These are phyloP conservation scores for Starmerella roubikii DNA, from an alignment of 805 yeast species.

Conservation along the genomic window DNA sequence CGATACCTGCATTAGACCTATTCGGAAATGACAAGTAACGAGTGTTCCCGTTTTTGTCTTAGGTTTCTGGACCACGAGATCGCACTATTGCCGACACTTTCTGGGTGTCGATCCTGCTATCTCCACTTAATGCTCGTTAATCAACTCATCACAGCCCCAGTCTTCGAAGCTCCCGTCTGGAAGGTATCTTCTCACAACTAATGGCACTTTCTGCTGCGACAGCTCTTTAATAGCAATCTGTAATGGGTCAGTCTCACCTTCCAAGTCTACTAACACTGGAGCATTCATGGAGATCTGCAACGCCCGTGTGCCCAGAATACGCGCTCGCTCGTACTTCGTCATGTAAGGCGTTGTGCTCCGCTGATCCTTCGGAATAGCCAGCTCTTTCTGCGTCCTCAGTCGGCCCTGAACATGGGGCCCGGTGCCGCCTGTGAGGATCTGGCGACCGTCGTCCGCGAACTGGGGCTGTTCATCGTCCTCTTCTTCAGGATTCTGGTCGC, in stretches of 20 bases:
- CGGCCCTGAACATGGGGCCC: slow-evolving; percentile 23
- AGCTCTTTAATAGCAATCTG: slow-evolving; percentile 96
- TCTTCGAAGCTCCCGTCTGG: slow-evolving; percentile 97
- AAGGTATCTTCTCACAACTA: slow-evolving; percentile 86
- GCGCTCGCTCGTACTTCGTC: slow-evolving; percentile 97
- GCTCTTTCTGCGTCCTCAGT: slow-evolving; percentile 58
- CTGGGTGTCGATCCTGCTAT: no score
- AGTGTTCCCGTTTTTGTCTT: no score
- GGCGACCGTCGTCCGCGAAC: slow-evolving; percentile 55
- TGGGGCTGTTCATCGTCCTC: slow-evolving; percentile 28
- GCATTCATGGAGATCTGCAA: slow-evolving; percentile 96
- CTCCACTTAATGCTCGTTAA: slow-evolving; percentile 23
- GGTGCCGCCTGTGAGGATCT: slow-evolving; percentile 51
- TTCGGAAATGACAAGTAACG: no score
- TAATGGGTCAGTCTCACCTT: slow-evolving; percentile 97
- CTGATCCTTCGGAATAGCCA: slow-evolving; percentile 77
- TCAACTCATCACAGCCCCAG: slow-evolving; percentile 97
- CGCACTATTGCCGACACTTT: no score
- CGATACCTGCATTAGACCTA: no score
- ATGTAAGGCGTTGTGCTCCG: slow-evolving; percentile 95
- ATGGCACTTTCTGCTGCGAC: slow-evolving; percentile 85
- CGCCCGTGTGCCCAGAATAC: slow-evolving; percentile 95
- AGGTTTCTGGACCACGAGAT: no score
- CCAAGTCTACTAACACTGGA: slow-evolving; percentile 93
- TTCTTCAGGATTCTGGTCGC: slow-evolving; percentile 49